These are phyloP conservation scores for Apiospora arundinis DNA, from an alignment of 2,329 filamentous ascomycete species.

Conservation along the genomic window DNA sequence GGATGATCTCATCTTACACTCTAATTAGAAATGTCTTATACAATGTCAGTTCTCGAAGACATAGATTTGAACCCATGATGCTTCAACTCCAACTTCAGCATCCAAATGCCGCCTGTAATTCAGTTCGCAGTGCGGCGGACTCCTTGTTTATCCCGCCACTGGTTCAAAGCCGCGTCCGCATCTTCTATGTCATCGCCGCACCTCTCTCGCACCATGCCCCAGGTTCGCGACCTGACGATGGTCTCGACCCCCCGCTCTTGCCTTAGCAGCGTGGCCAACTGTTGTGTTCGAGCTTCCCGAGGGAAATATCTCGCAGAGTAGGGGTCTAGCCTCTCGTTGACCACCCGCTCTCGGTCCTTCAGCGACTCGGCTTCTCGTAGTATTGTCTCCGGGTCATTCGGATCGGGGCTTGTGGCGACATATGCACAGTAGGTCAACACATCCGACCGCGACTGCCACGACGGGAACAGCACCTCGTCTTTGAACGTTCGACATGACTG, in stretches of 20 bases:
- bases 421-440: slow-evolving; percentile 88
- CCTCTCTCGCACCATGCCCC: slow-evolving; percentile 77
- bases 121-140: background rate
- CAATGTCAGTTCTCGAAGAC: background rate
- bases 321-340: slow-evolving; percentile 90
- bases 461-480: slow-evolving; percentile 79
- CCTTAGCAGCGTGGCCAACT: slow-evolving; percentile 73
- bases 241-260: slow-evolving; percentile 79
- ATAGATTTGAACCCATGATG: background rate
- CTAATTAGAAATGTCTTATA: background rate
- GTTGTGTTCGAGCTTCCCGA: slow-evolving; percentile 79
- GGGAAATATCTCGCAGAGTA: slow-evolving; percentile 87
- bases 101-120: background rate
- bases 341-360: slow-evolving; percentile 72
- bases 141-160: slow-evolving; percentile 33
- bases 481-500: slow-evolving; percentile 75
- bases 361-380: slow-evolving; percentile 73
- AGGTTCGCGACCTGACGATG: slow-evolving; percentile 82
- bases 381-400: slow-evolving; percentile 80
- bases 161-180: slow-evolving; percentile 59
- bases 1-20: slow-evolving; percentile 3
- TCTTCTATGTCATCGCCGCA: slow-evolving; percentile 66
- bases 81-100: background rate
- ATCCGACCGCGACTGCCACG: slow-evolving; percentile 84
- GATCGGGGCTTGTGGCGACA: slow-evolving; percentile 87